Base-by-base conservation (phyloP, 306 rosid genomes). In the Sicyos baderoa region DNA sequence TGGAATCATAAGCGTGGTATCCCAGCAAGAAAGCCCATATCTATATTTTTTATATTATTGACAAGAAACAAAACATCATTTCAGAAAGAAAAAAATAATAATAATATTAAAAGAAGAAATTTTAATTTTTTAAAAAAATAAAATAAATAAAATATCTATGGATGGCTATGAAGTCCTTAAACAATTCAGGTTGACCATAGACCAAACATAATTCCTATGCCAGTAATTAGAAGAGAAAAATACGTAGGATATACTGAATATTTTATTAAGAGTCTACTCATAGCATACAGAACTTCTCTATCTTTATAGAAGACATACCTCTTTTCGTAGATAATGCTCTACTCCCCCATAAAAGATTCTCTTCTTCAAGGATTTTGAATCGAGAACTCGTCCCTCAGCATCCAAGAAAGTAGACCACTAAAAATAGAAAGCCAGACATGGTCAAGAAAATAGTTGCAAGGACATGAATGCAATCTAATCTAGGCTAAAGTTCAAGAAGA, bases 311-410 rank as follows among this genome's bases (percentile, higher is more conserved):
- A 72, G 48, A 53, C 85, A 70, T 66, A 94, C 99, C 96, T 88
- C 90, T 77, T 84, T 82, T 49, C 96, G 90, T 72, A 90, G 72
- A 19, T 77, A 58, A 63, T 94, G 96, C 77, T 94, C 91, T 73
- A 94, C 89, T 70, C 99, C 97, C 7, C 99, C 99, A 79, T 94
- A 94, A 84, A 94, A 94, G 78, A 90, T 82, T 82, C 99, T 88
- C 84, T 79, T 90, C 77, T 91, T 84, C 68, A 94, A 79, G 70
- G 91, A 89, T 77, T 81, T 81, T 62, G 95, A 77, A 82, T 94
- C 89, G 15, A 49, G 66, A 72, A 90, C 87, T 76, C 95, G 81
- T 47, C 99, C 97, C 86, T 94, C 99, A 80, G 84, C 79, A 79
- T 94, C 99, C 86, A 94, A 66, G 78, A 94, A 85, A 72, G 83